phyloP scores from a whole-genome alignment of 306 rosid genomes.

The Alnus rubra region DNA sequence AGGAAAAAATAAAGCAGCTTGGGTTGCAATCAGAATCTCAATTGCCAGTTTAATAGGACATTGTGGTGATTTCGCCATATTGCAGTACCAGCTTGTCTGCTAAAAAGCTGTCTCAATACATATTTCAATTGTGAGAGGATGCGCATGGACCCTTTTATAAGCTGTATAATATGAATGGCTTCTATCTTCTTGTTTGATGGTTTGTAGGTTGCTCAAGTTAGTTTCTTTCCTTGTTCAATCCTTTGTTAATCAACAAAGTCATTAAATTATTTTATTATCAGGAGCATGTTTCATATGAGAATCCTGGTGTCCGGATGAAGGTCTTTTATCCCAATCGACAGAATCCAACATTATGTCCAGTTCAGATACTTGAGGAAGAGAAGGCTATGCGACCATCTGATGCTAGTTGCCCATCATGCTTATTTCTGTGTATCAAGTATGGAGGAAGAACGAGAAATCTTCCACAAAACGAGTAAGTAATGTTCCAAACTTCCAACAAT shows the following conservation, averaged over 20 bases:
- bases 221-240: background rate
- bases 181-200: background rate
- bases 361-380: conserved; percentile 80
- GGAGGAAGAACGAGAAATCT: conserved; percentile 95
- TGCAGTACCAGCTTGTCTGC: no score
- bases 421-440: conserved; percentile 89
- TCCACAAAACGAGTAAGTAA: conserved; percentile 88
- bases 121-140: background rate
- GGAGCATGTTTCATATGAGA: conserved; percentile 83
- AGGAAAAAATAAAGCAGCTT: background rate
- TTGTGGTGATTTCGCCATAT: background rate
- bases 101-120: background rate
- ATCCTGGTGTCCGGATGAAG: conserved; percentile 71
- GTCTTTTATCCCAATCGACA: conserved; percentile 61
- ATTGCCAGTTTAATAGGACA: background rate
- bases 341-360: conserved; percentile 65
- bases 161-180: no score
- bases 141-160: background rate
- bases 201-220: background rate
- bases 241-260: background rate
- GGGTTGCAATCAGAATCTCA: background rate
- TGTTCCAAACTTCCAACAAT: background rate
- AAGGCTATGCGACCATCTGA: conserved; percentile 81
- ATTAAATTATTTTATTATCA: conserved; percentile 12
- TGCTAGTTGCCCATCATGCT: conserved; percentile 72